These are phyloP conservation scores for Trichoderma arundinaceum DNA, from an alignment of 2,329 filamentous ascomycete species.

Conservation along the genomic window DNA sequence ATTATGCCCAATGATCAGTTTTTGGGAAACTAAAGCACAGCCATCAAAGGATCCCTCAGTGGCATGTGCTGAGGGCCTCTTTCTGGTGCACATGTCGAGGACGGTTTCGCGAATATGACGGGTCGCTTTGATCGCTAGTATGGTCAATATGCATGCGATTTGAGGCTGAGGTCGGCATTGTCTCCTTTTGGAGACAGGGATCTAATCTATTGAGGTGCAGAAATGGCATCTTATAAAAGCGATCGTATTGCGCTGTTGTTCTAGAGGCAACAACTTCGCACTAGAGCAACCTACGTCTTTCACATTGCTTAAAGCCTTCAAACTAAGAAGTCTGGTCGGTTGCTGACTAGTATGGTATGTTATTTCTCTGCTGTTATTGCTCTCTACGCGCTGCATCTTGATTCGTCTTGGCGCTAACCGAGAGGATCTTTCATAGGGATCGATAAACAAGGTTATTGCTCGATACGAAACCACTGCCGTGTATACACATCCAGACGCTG, in stretches of 20 bases:
- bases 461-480: constrained; percentile 66
- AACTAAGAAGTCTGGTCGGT: neutral
- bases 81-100: neutral
- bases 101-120: neutral
- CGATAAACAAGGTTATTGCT: constrained; percentile 39
- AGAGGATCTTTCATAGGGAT: constrained; percentile 45
- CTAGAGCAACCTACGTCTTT: neutral
- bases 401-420: too few species aligned
- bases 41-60: neutral
- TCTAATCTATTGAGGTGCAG: neutral
- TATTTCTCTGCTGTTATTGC: neutral
- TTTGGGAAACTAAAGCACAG: neutral
- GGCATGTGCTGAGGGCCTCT: neutral
- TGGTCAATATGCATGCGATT: neutral
- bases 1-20: neutral
- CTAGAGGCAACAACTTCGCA: neutral
- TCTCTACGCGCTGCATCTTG: neutral
- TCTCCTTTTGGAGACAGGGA: neutral
- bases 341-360: neutral
- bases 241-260: neutral
- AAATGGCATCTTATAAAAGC: neutral
- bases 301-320: too few species aligned
- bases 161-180: constrained; percentile 1
- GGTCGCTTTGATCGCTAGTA: neutral
- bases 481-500: constrained; percentile 63